These are phyloP conservation scores for Hippophae gyantsensis DNA, from an alignment of 306 rosid genomes.

Conservation along the genomic window DNA sequence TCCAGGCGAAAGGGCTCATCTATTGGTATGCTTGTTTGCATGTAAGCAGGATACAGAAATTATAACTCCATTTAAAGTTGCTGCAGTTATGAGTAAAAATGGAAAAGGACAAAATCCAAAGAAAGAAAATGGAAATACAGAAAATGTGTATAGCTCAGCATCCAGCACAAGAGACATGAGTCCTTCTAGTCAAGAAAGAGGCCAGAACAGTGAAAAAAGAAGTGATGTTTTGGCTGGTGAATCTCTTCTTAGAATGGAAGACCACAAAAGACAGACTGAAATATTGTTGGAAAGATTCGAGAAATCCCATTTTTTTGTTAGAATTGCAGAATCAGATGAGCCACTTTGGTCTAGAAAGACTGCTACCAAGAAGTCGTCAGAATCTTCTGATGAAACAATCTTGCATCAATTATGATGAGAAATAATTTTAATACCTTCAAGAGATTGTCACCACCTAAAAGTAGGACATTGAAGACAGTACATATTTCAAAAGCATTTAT, in stretches of 20 bases:
- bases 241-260: constrained; percentile 61
- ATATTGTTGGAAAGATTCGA: constrained; percentile 60
- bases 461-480: too few relatives aligned
- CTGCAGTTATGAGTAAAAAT: constrained; percentile 60
- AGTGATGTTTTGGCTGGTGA: constrained; percentile 45
- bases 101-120: constrained; percentile 39
- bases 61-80: constrained; percentile 67
- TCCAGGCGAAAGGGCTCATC: constrained; percentile 87
- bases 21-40: constrained; percentile 92
- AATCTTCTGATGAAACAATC: constrained; percentile 9
- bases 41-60: constrained; percentile 69
- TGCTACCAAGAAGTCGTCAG: constrained; percentile 21
- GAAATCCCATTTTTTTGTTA: constrained; percentile 84
- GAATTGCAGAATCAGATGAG: constrained; percentile 68
- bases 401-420: too few relatives aligned
- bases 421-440: too few relatives aligned
- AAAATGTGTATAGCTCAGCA: constrained; percentile 27
- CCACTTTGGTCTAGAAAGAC: constrained; percentile 71
- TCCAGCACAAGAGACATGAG: constrained; percentile 30
- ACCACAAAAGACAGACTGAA: constrained; percentile 52
- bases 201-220: background rate
- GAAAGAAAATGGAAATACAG: constrained; percentile 42
- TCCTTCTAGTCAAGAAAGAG: constrained; percentile 6
- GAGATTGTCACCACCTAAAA: too few relatives aligned
- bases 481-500: too few relatives aligned